Base-by-base conservation (phyloP, 345 rosid genomes). In the Carallia brachiata region DNA sequence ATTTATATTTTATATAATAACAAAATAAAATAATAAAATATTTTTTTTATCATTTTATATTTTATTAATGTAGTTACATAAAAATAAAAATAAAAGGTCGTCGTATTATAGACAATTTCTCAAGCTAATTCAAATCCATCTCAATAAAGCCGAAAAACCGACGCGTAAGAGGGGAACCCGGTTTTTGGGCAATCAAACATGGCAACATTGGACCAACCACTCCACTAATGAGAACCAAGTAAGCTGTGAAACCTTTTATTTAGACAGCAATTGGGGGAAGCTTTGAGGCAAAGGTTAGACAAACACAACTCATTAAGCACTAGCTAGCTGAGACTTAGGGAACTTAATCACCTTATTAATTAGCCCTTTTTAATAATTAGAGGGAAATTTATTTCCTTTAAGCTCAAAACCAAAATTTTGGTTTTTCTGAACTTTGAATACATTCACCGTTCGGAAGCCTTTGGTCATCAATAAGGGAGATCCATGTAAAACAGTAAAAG, bases 121-220 rank as follows among this genome's bases (percentile, higher is more conserved):
- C n/a, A n/a, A n/a, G n/a, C n/a, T n/a, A n/a, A n/a, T n/a, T n/a
- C n/a, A n/a, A n/a, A n/a, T n/a, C 30, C 2, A 55, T 55, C 59
- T n/a, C 31, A 7, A 8, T 2, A 55, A 23, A 55, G 59, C 59
- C 23, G 67, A 63, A 70, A 77, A 34, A 28, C 40, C 70, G 68
- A 75, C 78, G 78, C 62, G 74, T 61, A 80, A 73, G 79, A 78
- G 86, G 72, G 76, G n/a, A 80, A 77, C 71, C 86, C 86, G 76
- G 88, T 68, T 73, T 75, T 77, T 61, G 67, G 72, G 90, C 85
- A 86, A 79, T 79, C 78, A 84, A 83, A 88, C 85, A 78, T 66
- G 89, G 87, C 82, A 84, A 80, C 84, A 82, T 75, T 71, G 60
- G 80, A 69, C 74, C 83, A 86, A 88, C 90, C 68, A 82, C 88